These are phyloP conservation scores for Paecilomyces variotii DNA, from an alignment of 2,329 filamentous ascomycete genomes.

Conservation along the genomic window DNA sequence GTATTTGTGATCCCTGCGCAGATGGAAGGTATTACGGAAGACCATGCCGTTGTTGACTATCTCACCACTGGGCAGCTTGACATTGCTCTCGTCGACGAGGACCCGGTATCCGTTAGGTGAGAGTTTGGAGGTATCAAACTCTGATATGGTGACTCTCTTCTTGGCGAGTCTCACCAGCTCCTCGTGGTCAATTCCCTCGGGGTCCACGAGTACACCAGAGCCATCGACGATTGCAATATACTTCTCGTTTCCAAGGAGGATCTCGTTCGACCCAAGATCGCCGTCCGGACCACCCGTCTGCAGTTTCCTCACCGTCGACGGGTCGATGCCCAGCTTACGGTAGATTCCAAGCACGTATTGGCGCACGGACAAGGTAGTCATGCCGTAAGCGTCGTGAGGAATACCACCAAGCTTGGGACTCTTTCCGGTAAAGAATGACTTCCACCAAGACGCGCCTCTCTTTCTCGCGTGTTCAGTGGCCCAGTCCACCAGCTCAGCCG, in stretches of 20 bases:
- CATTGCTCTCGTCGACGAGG: conserved; percentile 80
- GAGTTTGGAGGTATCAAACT: conserved; percentile 79
- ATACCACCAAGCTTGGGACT: conserved; percentile 93
- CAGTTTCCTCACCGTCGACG: conserved; percentile 78
- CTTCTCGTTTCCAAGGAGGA: conserved; percentile 89
- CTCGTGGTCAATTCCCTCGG: conserved; percentile 73
- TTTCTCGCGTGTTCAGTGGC: conserved; percentile 88
- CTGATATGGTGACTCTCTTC: conserved; percentile 77
- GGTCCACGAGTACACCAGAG: conserved; percentile 87
- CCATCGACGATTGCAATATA: conserved; percentile 96
- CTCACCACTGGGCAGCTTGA: conserved; percentile 83
- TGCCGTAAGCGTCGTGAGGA: conserved; percentile 90
- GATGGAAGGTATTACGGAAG: conserved; percentile 97
- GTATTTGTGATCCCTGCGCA: conserved; percentile 66
- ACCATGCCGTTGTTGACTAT: conserved; percentile 80
- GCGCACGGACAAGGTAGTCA: conserved; percentile 94
- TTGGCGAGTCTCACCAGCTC: conserved; percentile 81
- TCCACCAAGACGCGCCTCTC: conserved; percentile 95
- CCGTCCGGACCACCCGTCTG: conserved; percentile 97
- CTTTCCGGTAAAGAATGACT: conserved; percentile 99
- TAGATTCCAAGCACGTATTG: conserved; percentile 97
- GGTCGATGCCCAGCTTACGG: conserved; percentile 86
- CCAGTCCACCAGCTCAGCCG: conserved; percentile 94
- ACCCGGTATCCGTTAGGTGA: conserved; percentile 85
- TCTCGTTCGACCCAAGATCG: conserved; percentile 95